Conservation (phyloP, 2,329 filamentous ascomycete genomes). For the Curvularia verruculosa region DNA sequence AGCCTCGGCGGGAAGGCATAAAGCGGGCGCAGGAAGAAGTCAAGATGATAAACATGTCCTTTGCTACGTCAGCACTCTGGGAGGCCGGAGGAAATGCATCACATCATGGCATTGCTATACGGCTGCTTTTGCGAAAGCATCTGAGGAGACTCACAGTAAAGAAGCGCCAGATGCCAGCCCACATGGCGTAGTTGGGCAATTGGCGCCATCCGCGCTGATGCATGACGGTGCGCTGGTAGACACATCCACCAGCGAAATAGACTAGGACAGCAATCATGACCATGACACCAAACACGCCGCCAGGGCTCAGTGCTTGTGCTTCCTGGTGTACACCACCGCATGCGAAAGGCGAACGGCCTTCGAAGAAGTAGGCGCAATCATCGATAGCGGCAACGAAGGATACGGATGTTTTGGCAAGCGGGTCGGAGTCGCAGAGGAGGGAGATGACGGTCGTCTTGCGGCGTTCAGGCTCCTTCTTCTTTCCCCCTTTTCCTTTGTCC, state of each 20-base stretch:
- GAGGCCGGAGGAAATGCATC: neutral
- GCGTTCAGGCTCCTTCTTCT: constrained; percentile 59
- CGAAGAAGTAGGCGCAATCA: constrained; percentile 95
- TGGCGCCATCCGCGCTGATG: constrained; percentile 96
- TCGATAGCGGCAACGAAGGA: constrained; percentile 90
- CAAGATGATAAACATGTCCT: constrained; percentile 68
- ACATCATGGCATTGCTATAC: constrained; percentile 6
- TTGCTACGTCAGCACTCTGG: constrained; percentile 19
- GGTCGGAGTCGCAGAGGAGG: constrained; percentile 89
- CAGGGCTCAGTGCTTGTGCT: constrained; percentile 67
- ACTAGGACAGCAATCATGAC: constrained; percentile 77
- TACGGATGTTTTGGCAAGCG: constrained; percentile 70
- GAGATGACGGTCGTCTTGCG: constrained; percentile 87
- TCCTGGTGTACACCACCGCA: constrained; percentile 72
- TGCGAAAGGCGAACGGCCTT: constrained; percentile 82
- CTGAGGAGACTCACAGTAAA: constrained; percentile 67
- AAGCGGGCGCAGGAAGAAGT: constrained; percentile 72
- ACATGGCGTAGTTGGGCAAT: constrained; percentile 90
- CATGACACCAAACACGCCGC: constrained; percentile 87
- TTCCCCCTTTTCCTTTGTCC: constrained; percentile 36
- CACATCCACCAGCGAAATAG: constrained; percentile 89
- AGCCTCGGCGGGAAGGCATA: constrained; percentile 69
- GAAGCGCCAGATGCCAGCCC: constrained; percentile 86
- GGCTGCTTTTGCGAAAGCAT: constrained; percentile 7
- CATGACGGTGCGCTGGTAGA: constrained; percentile 93